Evolutionary conservation across 805 yeast genomes (phyloP), one percentile per base, ranked within the genome.

Genomic region (Teunomyces lycoperdinae): DNA sequence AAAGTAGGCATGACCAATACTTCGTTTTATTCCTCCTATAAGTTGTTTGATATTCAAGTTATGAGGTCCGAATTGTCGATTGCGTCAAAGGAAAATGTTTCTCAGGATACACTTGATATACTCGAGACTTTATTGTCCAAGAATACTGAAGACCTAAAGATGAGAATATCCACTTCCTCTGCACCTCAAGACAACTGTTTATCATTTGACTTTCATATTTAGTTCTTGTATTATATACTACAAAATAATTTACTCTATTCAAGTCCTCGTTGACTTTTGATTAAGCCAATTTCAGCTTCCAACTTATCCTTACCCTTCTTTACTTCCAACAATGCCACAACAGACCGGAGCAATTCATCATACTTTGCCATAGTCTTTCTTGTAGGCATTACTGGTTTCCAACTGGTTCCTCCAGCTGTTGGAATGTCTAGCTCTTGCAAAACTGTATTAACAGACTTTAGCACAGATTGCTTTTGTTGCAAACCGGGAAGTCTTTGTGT

Each of bases 301-400:
- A 91, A 71, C 67, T 89, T 90, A 64, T 94, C 99, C 16, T 82
- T 81, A 48, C 89, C 96, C 62, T 82, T 85, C 68, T 92, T 92
- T 11, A 91, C 74, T 47, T 94, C 98, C 47, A 91, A 72, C 52
- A 92, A 70, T 1, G 85, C 78, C 9, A 82, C 83, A 28, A 89
- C 87, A 0, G 84, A 73, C 53, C 84, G 83, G 43, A 87, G 75
- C 45, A 94, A 67, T 48, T 81, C 81, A 57, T 92, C 97, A 60
- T 86, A 90, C 58, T 81, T 82, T 5, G 83, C 76, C 66, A 89
- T 80, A 1, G 91, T 89, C 45, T 76, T 81, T 31, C 85, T 81
- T 0, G 98, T 87, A 4, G 96, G 92, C 85, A 94, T 85, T 1
- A 84, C 84, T 0, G 98, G 98, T 54, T 85, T 84, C 73, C 73